Evolutionary conservation across 805 yeast genomes (phyloP).

Genomic region (Zygosaccharomyces pseudorouxii): DNA sequence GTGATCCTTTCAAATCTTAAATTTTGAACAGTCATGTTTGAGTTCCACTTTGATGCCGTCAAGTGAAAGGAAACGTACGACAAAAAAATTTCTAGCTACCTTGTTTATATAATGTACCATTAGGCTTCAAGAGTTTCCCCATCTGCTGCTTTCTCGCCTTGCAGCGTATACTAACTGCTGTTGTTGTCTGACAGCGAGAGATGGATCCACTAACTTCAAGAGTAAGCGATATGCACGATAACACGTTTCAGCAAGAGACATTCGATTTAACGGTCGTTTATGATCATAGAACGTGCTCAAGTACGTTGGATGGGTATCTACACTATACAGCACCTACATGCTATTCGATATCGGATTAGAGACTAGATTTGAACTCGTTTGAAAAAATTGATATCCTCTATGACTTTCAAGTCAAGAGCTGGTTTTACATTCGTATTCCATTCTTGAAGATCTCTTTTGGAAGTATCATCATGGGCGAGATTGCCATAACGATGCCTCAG

Average conservation of each 20-base stretch:
- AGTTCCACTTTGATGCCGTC: no score
- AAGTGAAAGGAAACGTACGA: not conserved
- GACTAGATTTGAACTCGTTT: conserved; percentile 6
- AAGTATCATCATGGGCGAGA: conserved; percentile 1
- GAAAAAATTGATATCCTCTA: conserved; percentile 9
- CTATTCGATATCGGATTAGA: not conserved
- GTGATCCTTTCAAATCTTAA: conserved; percentile 19
- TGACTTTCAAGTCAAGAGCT: conserved; percentile 7
- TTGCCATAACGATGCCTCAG: conserved; percentile 3
- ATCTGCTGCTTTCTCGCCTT: not conserved
- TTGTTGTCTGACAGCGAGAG: conserved; percentile 3
- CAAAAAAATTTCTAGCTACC: not conserved
- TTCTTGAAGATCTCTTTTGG: conserved; percentile 3
- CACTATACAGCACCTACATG: not conserved
- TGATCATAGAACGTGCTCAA: no score
- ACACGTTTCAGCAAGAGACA: not conserved
- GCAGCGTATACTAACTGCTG: not conserved
- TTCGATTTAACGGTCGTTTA: not conserved
- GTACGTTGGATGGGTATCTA: not conserved
- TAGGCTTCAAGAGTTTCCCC: not conserved
- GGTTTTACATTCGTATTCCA: conserved; percentile 7
- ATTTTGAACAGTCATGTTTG: conserved; percentile 8
- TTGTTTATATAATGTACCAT: not conserved
- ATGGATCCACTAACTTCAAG: conserved; percentile 9
- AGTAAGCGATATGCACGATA: conserved; percentile 5